phyloP scores from a whole-genome alignment of 495 filamentous ascomycete species.

The Penicillium verhagenii region DNA sequence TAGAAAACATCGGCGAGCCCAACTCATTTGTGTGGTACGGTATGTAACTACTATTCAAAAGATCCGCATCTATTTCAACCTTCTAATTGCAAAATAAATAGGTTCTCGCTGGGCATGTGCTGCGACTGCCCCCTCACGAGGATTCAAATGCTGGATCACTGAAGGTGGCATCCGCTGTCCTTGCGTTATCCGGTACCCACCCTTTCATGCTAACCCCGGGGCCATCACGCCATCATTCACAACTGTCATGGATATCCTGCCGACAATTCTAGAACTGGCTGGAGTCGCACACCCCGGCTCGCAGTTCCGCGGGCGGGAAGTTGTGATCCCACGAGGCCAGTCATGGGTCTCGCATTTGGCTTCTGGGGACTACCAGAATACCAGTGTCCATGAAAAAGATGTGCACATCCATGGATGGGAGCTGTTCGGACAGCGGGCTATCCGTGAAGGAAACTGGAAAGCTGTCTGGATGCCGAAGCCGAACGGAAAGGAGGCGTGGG shows the following conservation, averaged over 20 bases:
- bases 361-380: neutral
- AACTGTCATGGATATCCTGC: constrained; percentile 53
- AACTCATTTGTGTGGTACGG: constrained; percentile 62
- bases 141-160: constrained; percentile 49
- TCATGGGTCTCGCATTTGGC: constrained; percentile 4
- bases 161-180: constrained; percentile 51
- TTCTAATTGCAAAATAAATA: no score
- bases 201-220: no score
- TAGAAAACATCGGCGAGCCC: constrained; percentile 55
- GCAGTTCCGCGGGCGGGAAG: constrained; percentile 42
- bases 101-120: constrained; percentile 51
- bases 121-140: constrained; percentile 49
- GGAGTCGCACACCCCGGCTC: constrained; percentile 48
- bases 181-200: no score
- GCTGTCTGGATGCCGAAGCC: constrained; percentile 19
- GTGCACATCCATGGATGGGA: constrained; percentile 26
- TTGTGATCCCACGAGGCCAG: constrained; percentile 49
- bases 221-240: no score
- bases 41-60: neutral
- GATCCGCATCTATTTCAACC: no score
- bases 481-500: constrained; percentile 19
- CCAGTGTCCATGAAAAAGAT: constrained; percentile 18
- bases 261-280: constrained; percentile 50
- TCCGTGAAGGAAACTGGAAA: constrained; percentile 26
- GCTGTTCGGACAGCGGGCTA: constrained; percentile 17